Evolutionary conservation across 441 rosid genomes (phyloP), one percentile per base, ranked within the genome.

Genomic region (Euphorbia corollata): DNA sequence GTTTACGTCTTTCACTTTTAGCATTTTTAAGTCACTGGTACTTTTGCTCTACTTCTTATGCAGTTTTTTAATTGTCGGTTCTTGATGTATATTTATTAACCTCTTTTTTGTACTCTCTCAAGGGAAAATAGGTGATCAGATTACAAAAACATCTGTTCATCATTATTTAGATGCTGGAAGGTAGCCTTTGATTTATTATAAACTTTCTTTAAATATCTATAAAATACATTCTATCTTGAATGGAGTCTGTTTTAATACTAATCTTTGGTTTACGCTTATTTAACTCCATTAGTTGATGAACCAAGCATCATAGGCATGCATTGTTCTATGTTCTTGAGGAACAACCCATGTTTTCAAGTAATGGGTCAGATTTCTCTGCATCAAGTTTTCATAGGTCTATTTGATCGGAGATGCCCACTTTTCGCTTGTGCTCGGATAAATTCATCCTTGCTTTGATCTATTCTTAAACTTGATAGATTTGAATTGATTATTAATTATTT

Each of bases 1-100:
- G 18, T 39, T 32, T 63, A 8, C 47, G n/a, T n/a, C 19, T 67
- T 50, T 62, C 68, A 72, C 55, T 63, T 68, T 73, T 24, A 15
- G 47, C 61, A 27, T 56, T 39, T 48, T 39, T 36, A 63, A 68
- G 55, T 56, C 59, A 67, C 68, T 41, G 24, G 32, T 19, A 20
- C 18, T 55, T 12, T 16, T 59, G 7, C 50, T 24, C 39, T 64
- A 22, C 60, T 19, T 55, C 22, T 16, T 32, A 12, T 65, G 7
- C 30, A 66, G 0, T 41, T 41, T 36, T 41, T 36, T 34, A 53
- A 36, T 36, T 36, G 41, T 6, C 19, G 19, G 10, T 53, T 51
- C 8, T 12, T 50, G 54, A 6, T 59, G 18, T 12, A 7, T 5
- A n/a, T 32, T 34, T 61, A 9, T 27, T 12, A 13, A 38, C 18